Evolutionary conservation across 495 filamentous ascomycete genomes (phyloP).

Genomic region (Saxispiralis lemnorum): DNA sequence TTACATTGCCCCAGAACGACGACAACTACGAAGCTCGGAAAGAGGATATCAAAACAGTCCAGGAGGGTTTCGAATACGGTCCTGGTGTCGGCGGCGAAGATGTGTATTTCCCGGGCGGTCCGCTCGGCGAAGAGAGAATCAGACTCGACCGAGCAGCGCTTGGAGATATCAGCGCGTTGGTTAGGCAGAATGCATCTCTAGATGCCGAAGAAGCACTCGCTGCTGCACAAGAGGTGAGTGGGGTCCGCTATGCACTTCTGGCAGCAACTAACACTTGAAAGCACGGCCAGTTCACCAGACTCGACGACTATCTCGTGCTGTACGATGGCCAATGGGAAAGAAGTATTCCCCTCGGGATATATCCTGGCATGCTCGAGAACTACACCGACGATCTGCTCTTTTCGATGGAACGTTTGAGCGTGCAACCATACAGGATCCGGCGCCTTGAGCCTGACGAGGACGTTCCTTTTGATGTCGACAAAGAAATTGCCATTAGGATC

Average conservation of each 20-base stretch:
- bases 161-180: too few relatives aligned
- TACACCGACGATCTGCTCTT: conserved; percentile 26
- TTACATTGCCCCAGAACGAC: too few relatives aligned
- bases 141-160: too few relatives aligned
- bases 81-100: too few relatives aligned
- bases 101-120: too few relatives aligned
- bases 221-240: too few relatives aligned
- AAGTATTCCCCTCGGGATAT: conserved; percentile 17
- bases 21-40: too few relatives aligned
- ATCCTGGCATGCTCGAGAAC: conserved; percentile 21
- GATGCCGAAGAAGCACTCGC: not conserved
- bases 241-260: too few relatives aligned
- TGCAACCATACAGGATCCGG: conserved; percentile 20
- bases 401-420: conserved; percentile 26
- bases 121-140: too few relatives aligned
- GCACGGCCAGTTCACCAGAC: not conserved
- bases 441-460: conserved; percentile 21
- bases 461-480: conserved; percentile 20
- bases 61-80: too few relatives aligned
- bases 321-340: conserved; percentile 24
- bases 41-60: too few relatives aligned
- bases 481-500: conserved; percentile 13
- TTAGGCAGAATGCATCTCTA: too few relatives aligned
- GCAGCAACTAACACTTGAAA: not conserved
- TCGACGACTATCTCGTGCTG: conserved; percentile 17